Evolutionary conservation across 202 grass and related monocot species (phyloP), one percentile per base, ranked within the genome.

Genomic region (Panicum virgatum): DNA sequence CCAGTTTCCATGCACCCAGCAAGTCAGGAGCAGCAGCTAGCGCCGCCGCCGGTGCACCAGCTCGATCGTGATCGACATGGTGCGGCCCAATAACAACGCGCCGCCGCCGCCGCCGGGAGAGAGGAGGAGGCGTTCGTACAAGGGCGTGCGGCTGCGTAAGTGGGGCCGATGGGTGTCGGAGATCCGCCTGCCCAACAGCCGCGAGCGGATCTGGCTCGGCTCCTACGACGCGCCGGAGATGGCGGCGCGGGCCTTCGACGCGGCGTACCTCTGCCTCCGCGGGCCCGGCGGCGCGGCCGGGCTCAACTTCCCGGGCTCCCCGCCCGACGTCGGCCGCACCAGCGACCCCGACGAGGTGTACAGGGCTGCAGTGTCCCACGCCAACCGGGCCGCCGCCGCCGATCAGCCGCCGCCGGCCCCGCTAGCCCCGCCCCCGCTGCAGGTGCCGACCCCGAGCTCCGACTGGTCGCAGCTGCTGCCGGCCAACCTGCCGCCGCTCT

Each of bases 211-310:
- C 16, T 88, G 89, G 89, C 85, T 91, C 10, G 89, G 89, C 29
- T 85, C 85, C 5, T 83, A 88, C 9, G 67, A 88, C 77, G n/a
- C 89, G 9, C 85, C 89, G 4, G 89, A 91, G 81, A 79, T 85
- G 73, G 89, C 89, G 65, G 89, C 89, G 3, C 72, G 85, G 3
- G 89, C 85, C 15, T 91, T 91, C 50, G 78, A 91, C 64, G 89
- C 89, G 1, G 85, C 89, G 1, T 86, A 50, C 44, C 42, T 88
- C 64, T 91, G 89, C 60, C 89, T 91, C 47, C 89, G 85, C 18
- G 89, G 89, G 2, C 58, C 27, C 32, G 62, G 65, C 0, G 72
- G 40, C 20, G 44, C 12, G 22, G 69, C 30, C 52, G 68, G 75
- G 40, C 74, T 91, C 78, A 91, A 91, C 80, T 88, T 91, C 59